These are phyloP conservation scores for Heterobasidion parviporum DNA, from an alignment of 1,284 basidiomycete genomes.

Conservation along the genomic window DNA sequence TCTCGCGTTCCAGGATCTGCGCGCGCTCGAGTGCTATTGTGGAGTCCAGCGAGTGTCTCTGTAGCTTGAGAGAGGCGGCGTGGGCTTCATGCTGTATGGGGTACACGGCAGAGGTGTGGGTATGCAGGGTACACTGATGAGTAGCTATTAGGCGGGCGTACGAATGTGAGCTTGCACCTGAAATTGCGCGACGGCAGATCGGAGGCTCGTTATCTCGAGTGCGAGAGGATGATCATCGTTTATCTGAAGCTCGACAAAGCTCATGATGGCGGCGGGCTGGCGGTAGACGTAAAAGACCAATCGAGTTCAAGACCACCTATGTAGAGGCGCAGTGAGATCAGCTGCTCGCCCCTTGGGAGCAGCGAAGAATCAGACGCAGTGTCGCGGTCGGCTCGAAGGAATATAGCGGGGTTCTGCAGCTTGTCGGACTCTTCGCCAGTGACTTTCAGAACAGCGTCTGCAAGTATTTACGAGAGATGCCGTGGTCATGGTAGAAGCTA, in stretches of 20 bases:
- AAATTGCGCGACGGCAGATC: conserved; percentile 55
- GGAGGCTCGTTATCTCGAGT: conserved; percentile 55
- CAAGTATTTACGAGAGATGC: no score
- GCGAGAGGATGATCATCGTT: conserved; percentile 56
- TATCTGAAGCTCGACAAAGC: conserved; percentile 15
- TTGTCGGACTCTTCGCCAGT: no score
- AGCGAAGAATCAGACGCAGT: no score
- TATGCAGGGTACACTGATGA: conserved; percentile 17
- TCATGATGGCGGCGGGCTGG: neutral
- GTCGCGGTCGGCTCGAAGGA: no score
- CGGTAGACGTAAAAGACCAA: neutral
- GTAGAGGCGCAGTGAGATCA: neutral
- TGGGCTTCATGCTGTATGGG: conserved; percentile 56
- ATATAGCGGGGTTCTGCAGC: no score
- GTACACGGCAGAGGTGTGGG: conserved; percentile 7
- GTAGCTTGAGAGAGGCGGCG: conserved; percentile 53
- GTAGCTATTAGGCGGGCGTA: conserved; percentile 12
- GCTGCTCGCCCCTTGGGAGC: no score
- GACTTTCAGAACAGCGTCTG: no score
- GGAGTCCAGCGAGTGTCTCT: conserved; percentile 48
- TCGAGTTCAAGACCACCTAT: neutral
- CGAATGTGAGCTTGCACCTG: conserved; percentile 34
- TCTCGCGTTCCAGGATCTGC: conserved; percentile 46
- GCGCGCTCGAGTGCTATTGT: conserved; percentile 40
- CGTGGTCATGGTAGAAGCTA: no score